Evolutionary conservation across 2,329 filamentous ascomycete species (phyloP), one percentile per base, ranked within the genome.

Genomic region (Alternaria panax): DNA sequence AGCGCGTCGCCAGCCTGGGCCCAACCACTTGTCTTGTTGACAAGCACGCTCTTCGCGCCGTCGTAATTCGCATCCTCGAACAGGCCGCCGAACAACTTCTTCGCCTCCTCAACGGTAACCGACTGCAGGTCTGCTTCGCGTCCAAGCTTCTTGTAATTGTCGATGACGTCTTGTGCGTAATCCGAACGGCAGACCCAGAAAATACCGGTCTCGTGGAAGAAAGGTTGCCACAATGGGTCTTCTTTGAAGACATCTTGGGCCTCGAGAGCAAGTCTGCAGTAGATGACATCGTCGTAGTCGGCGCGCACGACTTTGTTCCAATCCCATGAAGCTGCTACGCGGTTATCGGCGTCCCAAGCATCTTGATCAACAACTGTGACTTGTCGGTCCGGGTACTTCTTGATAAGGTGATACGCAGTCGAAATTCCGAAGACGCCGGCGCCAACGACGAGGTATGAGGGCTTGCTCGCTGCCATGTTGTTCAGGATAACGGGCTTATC

Each of bases 221-320:
- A 81, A 0, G 81, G 81, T 61, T 81, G 78, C 79, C 85, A 87
- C 2, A 88, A 78, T 1, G 86, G 84, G 53, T 88, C 84, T 1
- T 75, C 78, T 54, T 82, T 82, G 81, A 88, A 92, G 0, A 86
- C 76, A 51, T 87, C 84, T 68, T 89, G 86, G 0, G 89, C 86
- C 76, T 91, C 88, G 27, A 90, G 81, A 0, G 85, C 89, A 20
- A 92, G 81, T 50, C 83, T 76, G 74, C 85, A 87, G 79, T 92
- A 91, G 16, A 87, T 75, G 1, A 85, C 78, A 66, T 89, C 86
- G 55, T 85, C 82, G 77, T 91, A 91, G 74, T 91, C 89, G 47
- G 88, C 87, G 57, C 89, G 87, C 16, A 91, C 83, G 27, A 90
- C 87, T 75, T 91, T 91, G 80, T 90, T 91, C 84, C 88, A 88